A percentile compares a stretch with the other conserved stretches of the same genome.
Evolutionary conservation across 2,329 filamentous ascomycete species (phyloP).

Genomic region (Epichloe uncinata): DNA sequence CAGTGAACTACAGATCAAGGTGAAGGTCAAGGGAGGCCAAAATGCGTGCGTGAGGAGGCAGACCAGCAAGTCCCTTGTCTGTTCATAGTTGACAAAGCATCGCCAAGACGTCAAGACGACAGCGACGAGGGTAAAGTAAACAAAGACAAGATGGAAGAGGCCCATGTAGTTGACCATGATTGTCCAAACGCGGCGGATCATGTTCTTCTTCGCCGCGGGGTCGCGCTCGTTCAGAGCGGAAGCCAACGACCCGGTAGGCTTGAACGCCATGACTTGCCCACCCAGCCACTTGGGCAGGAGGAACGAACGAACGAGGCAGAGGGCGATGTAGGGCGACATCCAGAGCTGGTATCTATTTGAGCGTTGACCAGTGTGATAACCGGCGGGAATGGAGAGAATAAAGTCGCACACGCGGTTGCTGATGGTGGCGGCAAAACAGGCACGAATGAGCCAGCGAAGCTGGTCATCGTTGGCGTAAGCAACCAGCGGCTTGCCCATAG

Average conservation of each 20-base stretch:
- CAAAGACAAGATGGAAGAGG: conserved; percentile 39
- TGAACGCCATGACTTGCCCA: conserved; percentile 44
- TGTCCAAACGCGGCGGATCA: conserved; percentile 38
- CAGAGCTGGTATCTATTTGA: conserved; percentile 43
- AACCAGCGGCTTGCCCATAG: conserved; percentile 43
- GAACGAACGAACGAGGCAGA: conserved; percentile 44
- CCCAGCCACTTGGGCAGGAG: conserved; percentile 46
- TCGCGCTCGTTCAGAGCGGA: conserved; percentile 46
- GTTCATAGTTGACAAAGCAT: conserved; percentile 28
- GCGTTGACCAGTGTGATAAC: conserved; percentile 45
- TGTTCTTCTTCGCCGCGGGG: conserved; percentile 33
- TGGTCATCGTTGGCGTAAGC: conserved; percentile 39
- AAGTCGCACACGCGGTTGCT: conserved; percentile 42
- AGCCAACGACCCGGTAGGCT: conserved; percentile 43
- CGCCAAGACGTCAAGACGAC: conserved; percentile 37
- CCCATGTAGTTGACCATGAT: conserved; percentile 44
- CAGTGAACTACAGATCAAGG: conserved; percentile 39
- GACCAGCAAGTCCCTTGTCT: conserved; percentile 28
- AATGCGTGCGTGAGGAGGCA: conserved; percentile 45
- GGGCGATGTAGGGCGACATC: conserved; percentile 49
- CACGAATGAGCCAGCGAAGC: conserved; percentile 44
- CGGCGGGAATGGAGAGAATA: conserved; percentile 43
- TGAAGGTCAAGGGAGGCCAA: conserved; percentile 49
- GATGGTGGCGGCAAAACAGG: conserved; percentile 37
- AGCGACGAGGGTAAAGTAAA: conserved; percentile 37